phyloP scores from a whole-genome alignment of 306 rosid genomes.

The Inga leiocalycina region DNA sequence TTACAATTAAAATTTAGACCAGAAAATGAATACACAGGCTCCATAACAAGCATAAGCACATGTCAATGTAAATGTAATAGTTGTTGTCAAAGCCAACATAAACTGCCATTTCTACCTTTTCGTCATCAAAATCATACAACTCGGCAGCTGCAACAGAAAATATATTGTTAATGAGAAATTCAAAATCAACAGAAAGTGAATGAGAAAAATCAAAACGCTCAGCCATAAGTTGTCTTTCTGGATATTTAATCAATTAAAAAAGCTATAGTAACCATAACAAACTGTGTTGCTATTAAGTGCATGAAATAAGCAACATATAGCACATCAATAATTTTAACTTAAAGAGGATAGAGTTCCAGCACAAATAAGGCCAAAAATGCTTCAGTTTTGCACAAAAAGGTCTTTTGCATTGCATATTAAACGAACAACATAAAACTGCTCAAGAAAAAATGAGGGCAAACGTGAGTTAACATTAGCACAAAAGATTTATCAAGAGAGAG shows the following conservation, averaged over 20 bases:
- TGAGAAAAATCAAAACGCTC: background rate
- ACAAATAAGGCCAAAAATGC: conserved; percentile 1
- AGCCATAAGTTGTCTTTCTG: background rate
- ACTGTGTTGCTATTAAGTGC: background rate
- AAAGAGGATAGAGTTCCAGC: conserved; percentile 5
- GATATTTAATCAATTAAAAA: background rate
- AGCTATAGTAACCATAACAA: background rate
- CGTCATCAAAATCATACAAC: conserved; percentile 94
- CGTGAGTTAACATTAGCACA: background rate
- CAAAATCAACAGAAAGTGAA: conserved; percentile 2
- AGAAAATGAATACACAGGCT: background rate
- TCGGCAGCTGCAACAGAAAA: conserved; percentile 81
- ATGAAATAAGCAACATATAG: background rate
- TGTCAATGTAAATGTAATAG: background rate
- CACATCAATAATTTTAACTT: background rate
- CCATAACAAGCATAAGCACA: background rate
- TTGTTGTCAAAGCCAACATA: conserved; percentile 1
- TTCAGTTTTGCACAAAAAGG: conserved; percentile 1
- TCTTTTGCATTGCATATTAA: background rate
- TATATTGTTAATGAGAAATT: conserved; percentile 29
- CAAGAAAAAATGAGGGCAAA: background rate
- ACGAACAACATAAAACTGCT: background rate
- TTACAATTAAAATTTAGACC: background rate
- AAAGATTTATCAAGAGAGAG: background rate
- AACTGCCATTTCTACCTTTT: conserved; percentile 58